phyloP scores from a whole-genome alignment of 139 green algal species.

The Auxenochlorella pyrenoidosa region DNA sequence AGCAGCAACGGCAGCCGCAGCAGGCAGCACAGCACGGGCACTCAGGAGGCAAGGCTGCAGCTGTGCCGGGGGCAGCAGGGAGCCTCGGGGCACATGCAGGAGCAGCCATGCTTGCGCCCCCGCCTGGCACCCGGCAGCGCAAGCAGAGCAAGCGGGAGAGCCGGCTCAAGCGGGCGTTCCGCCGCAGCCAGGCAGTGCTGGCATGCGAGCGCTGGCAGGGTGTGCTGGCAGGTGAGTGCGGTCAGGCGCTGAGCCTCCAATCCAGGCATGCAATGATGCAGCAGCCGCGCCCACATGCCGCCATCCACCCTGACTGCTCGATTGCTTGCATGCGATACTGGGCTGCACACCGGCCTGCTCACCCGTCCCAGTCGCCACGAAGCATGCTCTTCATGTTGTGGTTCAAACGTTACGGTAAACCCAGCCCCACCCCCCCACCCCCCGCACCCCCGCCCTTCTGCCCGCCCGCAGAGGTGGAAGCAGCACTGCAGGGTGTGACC shows the following conservation, averaged over 20 bases:
- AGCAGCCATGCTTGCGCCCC: neutral
- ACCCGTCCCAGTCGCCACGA: too few species aligned
- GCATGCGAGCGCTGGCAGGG: slow-evolving; percentile 25
- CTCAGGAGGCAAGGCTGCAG: neutral
- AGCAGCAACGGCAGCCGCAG: neutral
- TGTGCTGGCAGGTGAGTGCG: slow-evolving; percentile 6
- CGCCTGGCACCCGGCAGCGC: slow-evolving; percentile 6
- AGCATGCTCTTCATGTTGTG: too few species aligned
- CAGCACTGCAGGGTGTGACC: slow-evolving; percentile 22
- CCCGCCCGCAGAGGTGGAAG: slow-evolving; percentile 29
- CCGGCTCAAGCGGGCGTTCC: slow-evolving; percentile 35
- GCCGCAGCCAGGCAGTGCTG: slow-evolving; percentile 16
- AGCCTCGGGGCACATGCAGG: too few species aligned
- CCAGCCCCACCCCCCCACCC: too few species aligned
- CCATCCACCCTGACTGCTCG: too few species aligned
- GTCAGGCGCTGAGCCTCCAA: neutral
- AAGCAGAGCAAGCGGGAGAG: slow-evolving; percentile 21
- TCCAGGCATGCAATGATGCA: neutral
- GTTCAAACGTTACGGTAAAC: too few species aligned
- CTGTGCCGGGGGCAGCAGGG: neutral
- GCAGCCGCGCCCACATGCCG: too few species aligned
- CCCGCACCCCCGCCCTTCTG: neutral
- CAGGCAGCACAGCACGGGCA: neutral
- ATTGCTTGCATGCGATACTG: too few species aligned
- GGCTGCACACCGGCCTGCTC: too few species aligned